Evolutionary conservation across 306 rosid genomes (phyloP).

Genomic region (Glycine tomentella): DNA sequence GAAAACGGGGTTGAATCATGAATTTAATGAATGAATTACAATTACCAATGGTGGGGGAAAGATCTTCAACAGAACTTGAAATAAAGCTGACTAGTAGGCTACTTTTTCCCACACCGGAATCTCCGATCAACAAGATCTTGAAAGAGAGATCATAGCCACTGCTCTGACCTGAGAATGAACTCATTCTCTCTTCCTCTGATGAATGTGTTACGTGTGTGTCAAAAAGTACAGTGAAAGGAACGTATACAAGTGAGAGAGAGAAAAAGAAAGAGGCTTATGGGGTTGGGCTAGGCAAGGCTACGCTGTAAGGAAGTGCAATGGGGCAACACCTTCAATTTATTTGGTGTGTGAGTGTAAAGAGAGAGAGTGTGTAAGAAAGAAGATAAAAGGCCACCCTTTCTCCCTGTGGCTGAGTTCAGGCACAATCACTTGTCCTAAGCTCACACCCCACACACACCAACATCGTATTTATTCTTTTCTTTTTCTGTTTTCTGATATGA

Average conservation of each 20-base stretch:
- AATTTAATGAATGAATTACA: neutral
- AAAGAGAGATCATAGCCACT: conserved; percentile 85
- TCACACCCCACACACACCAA: no score
- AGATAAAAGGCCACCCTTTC: conserved; percentile 50
- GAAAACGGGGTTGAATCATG: no score
- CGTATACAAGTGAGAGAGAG: neutral
- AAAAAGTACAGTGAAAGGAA: conserved; percentile 42
- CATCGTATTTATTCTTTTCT: no score
- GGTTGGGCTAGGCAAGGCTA: neutral
- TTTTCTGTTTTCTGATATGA: no score
- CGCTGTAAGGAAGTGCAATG: conserved; percentile 38
- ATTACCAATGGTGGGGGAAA: conserved; percentile 91
- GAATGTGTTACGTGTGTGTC: conserved; percentile 3
- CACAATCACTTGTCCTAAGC: no score
- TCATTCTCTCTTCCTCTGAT: conserved; percentile 54
- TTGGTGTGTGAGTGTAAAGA: neutral
- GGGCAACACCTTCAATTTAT: conserved; percentile 35
- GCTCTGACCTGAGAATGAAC: conserved; percentile 83
- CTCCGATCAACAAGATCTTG: conserved; percentile 96
- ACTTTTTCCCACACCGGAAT: conserved; percentile 95
- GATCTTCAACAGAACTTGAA: conserved; percentile 72
- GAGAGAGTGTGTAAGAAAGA: conserved; percentile 30
- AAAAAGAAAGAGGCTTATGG: neutral
- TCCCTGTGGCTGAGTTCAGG: conserved; percentile 2
- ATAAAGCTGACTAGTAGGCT: conserved; percentile 91